Base-by-base conservation (phyloP, 148 eudicot species). In the Rhododendron griersonianum region DNA sequence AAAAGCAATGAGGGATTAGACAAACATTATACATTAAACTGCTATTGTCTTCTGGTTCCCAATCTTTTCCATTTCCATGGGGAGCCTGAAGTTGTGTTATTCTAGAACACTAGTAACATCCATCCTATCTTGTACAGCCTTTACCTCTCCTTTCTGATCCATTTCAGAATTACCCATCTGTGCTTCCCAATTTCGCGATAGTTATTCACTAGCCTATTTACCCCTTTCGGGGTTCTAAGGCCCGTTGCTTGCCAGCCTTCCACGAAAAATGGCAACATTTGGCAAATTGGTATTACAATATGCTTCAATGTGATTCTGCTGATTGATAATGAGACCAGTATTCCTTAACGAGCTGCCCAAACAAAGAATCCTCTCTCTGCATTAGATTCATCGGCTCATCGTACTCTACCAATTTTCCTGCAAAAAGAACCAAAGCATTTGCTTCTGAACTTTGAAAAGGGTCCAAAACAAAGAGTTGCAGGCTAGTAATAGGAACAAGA, bases 321-420 rank as follows among this genome's bases (percentile, higher is more conserved):
- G 98, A 93, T 18, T 91, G 93, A 77, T 84, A 88, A 83, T 95
- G 96, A 83, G 99, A 96, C 99, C 99, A 96, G 71, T 95, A 95
- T 88, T 96, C 99, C 91, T 93, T 90, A 1, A 96, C 98, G 25
- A 96, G 96, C 82, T 92, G 92, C 81, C 91, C 93, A 84, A 96
- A 96, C 78, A 96, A 75, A 2, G 99, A 96, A 57, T 83, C 97
- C 84, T 95, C 97, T 61, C 82, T 90, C 86, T 91, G 92, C 90
- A 95, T 96, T 61, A 96, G 87, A 88, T 91, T 88, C 93, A 91
- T 91, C 7, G 99, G 99, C 85, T 93, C 92, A 84, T 96, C 99
- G 86, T 90, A 96, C 90, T 96, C 99, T 79, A 93, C 93, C 78
- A 96, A 44, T 91, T 89, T 91, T 11, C 98, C 98, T 96, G 91